These are phyloP conservation scores for Cercospora canescens DNA, from an alignment of 2,329 filamentous ascomycete genomes.

Conservation along the genomic window DNA sequence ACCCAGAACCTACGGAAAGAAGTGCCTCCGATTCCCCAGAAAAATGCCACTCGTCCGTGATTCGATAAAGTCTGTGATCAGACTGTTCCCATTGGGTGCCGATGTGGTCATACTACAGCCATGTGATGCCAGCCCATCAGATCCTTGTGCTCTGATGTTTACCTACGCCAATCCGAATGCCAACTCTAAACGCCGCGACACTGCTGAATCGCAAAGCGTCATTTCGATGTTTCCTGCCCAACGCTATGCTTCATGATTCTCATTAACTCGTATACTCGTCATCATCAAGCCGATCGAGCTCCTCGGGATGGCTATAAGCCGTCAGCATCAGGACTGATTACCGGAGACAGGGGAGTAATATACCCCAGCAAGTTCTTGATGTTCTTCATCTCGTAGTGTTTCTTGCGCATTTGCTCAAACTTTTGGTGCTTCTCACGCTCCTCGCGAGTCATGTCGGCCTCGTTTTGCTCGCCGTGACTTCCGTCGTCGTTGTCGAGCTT, in stretches of 20 bases:
- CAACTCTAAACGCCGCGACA: conserved; percentile 3
- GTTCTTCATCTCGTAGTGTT: conserved; percentile 98
- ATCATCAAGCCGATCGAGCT: conserved; percentile 41
- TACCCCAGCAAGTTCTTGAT: conserved; percentile 84
- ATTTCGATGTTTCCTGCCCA: background rate
- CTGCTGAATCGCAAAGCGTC: conserved; percentile 4
- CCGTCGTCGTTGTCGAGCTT: conserved; percentile 43
- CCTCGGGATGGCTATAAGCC: conserved; percentile 41
- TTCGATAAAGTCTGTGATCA: background rate
- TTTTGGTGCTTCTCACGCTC: conserved; percentile 87
- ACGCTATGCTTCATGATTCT: conserved; percentile 7
- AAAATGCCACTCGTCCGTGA: background rate
- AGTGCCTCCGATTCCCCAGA: background rate
- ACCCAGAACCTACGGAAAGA: background rate
- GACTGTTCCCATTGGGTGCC: conserved; percentile 2
- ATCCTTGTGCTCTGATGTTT: conserved; percentile 2
- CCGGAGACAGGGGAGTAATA: conserved; percentile 30
- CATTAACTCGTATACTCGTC: conserved; percentile 40
- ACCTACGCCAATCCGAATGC: conserved; percentile 7
- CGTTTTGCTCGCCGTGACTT: conserved; percentile 61
- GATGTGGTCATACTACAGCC: conserved; percentile 4
- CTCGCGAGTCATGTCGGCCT: conserved; percentile 58
- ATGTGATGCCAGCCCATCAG: background rate
- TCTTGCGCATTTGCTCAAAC: conserved; percentile 91
- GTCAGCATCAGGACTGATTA: conserved; percentile 17